Evolutionary conservation across 371 early-diverging fungal species (phyloP).

Genomic region (Apophysomyces elegans): DNA sequence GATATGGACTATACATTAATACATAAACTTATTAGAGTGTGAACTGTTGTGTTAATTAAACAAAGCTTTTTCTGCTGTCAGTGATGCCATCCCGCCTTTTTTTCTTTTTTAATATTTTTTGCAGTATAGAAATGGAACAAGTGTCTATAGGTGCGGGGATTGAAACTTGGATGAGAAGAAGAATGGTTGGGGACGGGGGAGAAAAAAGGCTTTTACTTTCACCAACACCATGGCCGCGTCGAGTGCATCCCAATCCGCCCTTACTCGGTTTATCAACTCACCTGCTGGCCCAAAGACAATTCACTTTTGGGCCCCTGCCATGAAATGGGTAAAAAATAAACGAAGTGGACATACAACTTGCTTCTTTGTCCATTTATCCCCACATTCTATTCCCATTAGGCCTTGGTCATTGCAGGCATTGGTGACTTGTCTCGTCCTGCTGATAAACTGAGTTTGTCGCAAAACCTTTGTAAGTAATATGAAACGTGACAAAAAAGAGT

Average conservation of each 20-base stretch:
- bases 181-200: too few relatives aligned
- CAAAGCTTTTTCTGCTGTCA: too few relatives aligned
- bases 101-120: too few relatives aligned
- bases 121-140: too few relatives aligned
- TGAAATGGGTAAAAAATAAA: slow-evolving; percentile 45
- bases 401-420: slow-evolving; percentile 79
- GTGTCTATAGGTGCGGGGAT: too few relatives aligned
- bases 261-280: slow-evolving; percentile 76
- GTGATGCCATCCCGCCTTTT: too few relatives aligned
- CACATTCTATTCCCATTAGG: slow-evolving; percentile 21
- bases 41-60: too few relatives aligned
- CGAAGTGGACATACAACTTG: not conserved
- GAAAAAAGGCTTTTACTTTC: slow-evolving; percentile 12
- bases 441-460: slow-evolving; percentile 85
- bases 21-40: too few relatives aligned
- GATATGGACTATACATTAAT: too few relatives aligned
- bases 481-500: not conserved
- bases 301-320: slow-evolving; percentile 56
- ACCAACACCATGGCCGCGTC: slow-evolving; percentile 50
- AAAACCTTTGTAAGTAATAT: slow-evolving; percentile 66
- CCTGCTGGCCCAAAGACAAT: slow-evolving; percentile 72
- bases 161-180: too few relatives aligned
- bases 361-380: not conserved
- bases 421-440: slow-evolving; percentile 91
- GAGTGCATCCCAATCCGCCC: slow-evolving; percentile 56